Base-by-base conservation (phyloP, 1,284 basidiomycete species). In the Papiliotrema nemorosa region DNA sequence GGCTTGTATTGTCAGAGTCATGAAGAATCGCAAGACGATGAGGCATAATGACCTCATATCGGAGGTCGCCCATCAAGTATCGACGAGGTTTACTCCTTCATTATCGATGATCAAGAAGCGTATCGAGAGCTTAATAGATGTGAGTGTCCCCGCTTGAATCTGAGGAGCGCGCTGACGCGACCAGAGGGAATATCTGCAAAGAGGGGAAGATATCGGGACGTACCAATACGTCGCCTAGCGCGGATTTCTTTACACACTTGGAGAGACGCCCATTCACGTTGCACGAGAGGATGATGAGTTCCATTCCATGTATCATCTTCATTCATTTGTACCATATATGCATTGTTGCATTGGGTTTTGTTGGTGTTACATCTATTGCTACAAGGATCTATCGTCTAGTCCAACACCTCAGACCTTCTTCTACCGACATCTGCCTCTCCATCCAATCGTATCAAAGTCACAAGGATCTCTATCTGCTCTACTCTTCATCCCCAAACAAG, bases 1-100 rank as follows among this genome's bases (percentile, higher is more conserved):
- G 90, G 93, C 93, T 2, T 97, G 90, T 66, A 88, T 98, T 55
- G 96, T 98, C 22, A 85, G 96, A 35, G 86, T 97, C 34, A 98
- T 99, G 96, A 98, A 99, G 77, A 86, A 91, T 67, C 79, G 93
- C 54, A 97, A 97, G 72, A 82, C 82, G 50, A 85, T 97, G 82
- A 76, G 79, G 5, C 92, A 97, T 69, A 90, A 86, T 56, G 91
- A 94, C 53, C 80, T 99, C 16, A 81, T 97, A 50, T 87, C 87
- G 60, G 93, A 98, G 73, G 90, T 92, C 24, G 89, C 90, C 34
- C 81, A 84, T 16, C 94, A 97, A 67, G 77, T 99, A 2, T 78
- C 86, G 13, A 78, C 77, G 52, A 83, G 96, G 3, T 99, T 98
- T 79, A 82, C 83, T 48, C 94, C 96, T 0, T 84, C 87, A 58